These are phyloP conservation scores for Ascochyta fabae DNA, from an alignment of 2,329 filamentous ascomycete species.

Conservation along the genomic window DNA sequence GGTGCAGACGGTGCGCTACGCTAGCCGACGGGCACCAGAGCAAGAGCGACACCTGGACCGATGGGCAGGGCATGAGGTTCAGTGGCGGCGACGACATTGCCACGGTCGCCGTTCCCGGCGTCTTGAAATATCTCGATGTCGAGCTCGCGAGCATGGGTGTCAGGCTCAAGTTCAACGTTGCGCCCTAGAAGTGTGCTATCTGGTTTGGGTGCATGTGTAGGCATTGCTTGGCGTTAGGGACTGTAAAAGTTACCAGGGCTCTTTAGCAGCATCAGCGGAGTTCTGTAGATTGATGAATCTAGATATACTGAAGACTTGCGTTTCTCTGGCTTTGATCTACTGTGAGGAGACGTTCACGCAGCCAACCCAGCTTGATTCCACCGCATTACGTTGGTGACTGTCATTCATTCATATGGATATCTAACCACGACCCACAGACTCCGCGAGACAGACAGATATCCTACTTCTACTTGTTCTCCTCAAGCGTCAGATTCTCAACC, in stretches of 20 bases:
- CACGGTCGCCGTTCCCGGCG: conserved; percentile 88
- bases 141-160: conserved; percentile 97
- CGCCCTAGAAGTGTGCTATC: conserved; percentile 45
- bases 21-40: conserved; percentile 56
- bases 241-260: conserved; percentile 19
- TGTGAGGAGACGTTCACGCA: background rate
- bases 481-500: conserved; percentile 42
- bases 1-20: conserved; percentile 79
- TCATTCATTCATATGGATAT: conserved; percentile 1
- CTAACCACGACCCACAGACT: background rate
- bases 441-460: background rate
- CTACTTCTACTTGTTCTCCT: conserved; percentile 31
- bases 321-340: background rate
- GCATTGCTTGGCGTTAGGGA: conserved; percentile 20
- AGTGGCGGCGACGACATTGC: conserved; percentile 90
- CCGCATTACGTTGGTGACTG: background rate
- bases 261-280: conserved; percentile 16
- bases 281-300: conserved; percentile 7
- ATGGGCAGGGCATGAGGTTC: conserved; percentile 83
- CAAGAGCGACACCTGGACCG: conserved; percentile 83
- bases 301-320: background rate
- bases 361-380: background rate
- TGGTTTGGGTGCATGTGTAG: background rate
- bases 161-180: conserved; percentile 88
- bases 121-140: conserved; percentile 90